These are phyloP conservation scores for Phytophthora citrophthora DNA, from an alignment of 352 stramenopile genomes.

Conservation along the genomic window DNA sequence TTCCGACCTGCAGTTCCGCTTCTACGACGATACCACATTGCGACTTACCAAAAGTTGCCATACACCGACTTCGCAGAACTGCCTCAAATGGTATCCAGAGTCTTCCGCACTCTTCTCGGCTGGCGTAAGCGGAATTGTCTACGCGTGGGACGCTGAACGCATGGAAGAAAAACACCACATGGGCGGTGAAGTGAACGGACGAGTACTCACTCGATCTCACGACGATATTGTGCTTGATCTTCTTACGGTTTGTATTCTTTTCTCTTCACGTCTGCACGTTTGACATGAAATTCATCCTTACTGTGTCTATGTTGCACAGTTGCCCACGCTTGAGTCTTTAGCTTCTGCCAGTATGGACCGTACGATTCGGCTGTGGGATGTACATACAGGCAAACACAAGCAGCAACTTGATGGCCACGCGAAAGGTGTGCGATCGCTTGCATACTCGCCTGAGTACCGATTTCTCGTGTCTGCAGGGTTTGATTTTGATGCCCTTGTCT, in stretches of 20 bases:
- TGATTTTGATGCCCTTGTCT: constrained; percentile 90
- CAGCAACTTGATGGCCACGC: constrained; percentile 85
- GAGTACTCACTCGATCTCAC: constrained; percentile 77
- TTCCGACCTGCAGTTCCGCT: constrained; percentile 82
- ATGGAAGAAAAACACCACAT: constrained; percentile 90
- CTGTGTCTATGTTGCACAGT: constrained; percentile 28
- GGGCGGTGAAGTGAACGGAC: constrained; percentile 61
- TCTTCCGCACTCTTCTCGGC: constrained; percentile 79
- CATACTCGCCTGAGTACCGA: constrained; percentile 86
- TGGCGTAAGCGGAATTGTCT: constrained; percentile 83
- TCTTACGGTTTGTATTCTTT: constrained; percentile 52
- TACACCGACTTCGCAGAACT: constrained; percentile 83
- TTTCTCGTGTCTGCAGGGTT: constrained; percentile 90
- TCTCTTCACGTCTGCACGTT: constrained; percentile 1
- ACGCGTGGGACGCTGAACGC: constrained; percentile 83
- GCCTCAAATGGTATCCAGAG: constrained; percentile 80
- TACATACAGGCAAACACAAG: constrained; percentile 85
- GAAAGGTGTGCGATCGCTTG: constrained; percentile 82
- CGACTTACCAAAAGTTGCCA: constrained; percentile 80
- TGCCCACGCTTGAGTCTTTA: constrained; percentile 81
- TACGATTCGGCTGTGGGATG: constrained; percentile 90
- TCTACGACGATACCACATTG: constrained; percentile 82
- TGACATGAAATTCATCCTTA: background rate
- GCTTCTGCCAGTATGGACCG: constrained; percentile 90
- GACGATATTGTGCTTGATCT: constrained; percentile 90